Base-by-base conservation (phyloP, 75 land plant genomes). In the Cupressus sempervirens region DNA sequence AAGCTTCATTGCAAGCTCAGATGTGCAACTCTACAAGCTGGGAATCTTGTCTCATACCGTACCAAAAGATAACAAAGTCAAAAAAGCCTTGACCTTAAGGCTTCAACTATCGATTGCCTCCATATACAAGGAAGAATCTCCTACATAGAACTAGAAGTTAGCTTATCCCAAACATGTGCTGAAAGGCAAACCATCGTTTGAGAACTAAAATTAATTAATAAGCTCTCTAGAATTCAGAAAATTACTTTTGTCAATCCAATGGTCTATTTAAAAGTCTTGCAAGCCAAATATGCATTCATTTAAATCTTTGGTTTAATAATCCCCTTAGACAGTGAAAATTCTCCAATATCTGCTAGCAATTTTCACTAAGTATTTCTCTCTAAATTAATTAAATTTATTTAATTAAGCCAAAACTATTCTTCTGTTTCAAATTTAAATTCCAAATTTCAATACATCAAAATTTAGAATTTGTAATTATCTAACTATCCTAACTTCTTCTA, bases 121-220 rank as follows among this genome's bases (percentile, higher is more conserved):
- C 41, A 38, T 23, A 23, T n/a, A 62, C 67, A 23, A 62, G n/a
- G 29, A 62, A 62, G 67, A 62, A 62, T 62, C 67, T 62, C 67
- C 67, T 62, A 62, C 7, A 76, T 36, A 38, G 41, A 76, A 6
- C 45, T 20, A 76, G 67, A 23, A 62, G 67, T 62, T 26, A 76
- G 26, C 40, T 10, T 76, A 40, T 76, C 41, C 79, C 40, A 76
- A 40, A 45, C 6, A 76, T 36, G 40, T 20, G 38, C 43, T 38
- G 79, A 40, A 76, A 76, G 79, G 18, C 79, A 40, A 76, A 76
- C 79, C 41, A 20, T 40, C 79, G 40, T 20, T 76, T 76, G 45
- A 7, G 40, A 23, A 18, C 20, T 76, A 76, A 50, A 2, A 50
- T 11, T 11, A 50, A 50, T 56, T 4, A 56, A 62, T 18, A 76